Conservation (phyloP, 2,329 filamentous ascomycete genomes). For the Epichloe elymi region DNA sequence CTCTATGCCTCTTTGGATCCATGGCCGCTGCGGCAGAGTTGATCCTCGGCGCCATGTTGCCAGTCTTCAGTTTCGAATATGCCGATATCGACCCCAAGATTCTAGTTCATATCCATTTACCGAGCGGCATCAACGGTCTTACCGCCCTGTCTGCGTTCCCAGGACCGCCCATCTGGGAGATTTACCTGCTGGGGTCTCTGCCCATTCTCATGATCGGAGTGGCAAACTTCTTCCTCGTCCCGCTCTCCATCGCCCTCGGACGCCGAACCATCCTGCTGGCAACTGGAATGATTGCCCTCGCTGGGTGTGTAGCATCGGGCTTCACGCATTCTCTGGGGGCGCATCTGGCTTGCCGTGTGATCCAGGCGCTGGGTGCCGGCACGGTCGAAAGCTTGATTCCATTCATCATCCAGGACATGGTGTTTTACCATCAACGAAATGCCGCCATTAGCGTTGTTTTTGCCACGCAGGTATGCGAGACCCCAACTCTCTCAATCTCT, state of each 20-base stretch:
- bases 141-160: not conserved
- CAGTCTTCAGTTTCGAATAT: conserved; percentile 2
- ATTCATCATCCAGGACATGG: conserved; percentile 3
- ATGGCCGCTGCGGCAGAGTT: conserved; percentile 1
- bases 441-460: conserved; percentile 1
- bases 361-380: conserved; percentile 2
- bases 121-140: not conserved
- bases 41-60: conserved; percentile 2
- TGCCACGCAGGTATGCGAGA: not conserved
- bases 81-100: conserved; percentile 1
- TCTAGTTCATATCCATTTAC: not conserved
- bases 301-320: not conserved
- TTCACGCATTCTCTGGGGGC: not conserved
- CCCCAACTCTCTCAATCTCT: not conserved
- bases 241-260: not conserved
- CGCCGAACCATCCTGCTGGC: not conserved
- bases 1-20: conserved; percentile 1
- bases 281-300: not conserved
- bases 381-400: conserved; percentile 2
- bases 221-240: conserved; percentile 2
- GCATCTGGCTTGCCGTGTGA: not conserved
- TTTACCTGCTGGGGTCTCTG: not conserved
- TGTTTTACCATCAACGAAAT: conserved; percentile 2
- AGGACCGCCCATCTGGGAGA: conserved; percentile 1
- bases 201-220: conserved; percentile 2